Conservation (phyloP, 1,139 yeast species). For the Diutina sp. region DNA sequence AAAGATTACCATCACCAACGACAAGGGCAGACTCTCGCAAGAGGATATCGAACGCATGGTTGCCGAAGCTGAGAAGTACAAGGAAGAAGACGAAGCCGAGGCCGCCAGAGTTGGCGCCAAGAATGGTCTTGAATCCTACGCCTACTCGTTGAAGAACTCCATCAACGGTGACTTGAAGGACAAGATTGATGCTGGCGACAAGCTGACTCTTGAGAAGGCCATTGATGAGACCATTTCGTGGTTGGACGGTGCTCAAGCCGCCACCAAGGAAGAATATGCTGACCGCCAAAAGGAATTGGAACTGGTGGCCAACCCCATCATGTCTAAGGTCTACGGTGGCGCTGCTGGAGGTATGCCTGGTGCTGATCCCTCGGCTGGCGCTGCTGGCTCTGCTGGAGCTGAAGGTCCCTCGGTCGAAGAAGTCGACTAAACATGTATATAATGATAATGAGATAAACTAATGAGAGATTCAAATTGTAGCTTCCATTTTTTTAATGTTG, state of each 20-base stretch:
- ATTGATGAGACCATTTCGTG: constrained; percentile 67
- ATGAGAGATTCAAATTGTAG: background rate
- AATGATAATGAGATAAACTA: background rate
- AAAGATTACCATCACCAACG: constrained; percentile 89
- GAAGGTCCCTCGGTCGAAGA: constrained; percentile 89
- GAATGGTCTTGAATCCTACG: constrained; percentile 68
- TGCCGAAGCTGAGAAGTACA: constrained; percentile 84
- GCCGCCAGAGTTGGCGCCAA: constrained; percentile 47
- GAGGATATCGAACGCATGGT: constrained; percentile 93
- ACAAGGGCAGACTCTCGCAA: constrained; percentile 91
- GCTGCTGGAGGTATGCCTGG: constrained; percentile 4
- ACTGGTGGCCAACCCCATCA: constrained; percentile 81
- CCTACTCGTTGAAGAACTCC: constrained; percentile 64
- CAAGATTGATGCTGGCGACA: constrained; percentile 82
- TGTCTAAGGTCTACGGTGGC: constrained; percentile 71
- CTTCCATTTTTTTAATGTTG: background rate
- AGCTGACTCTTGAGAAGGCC: constrained; percentile 82
- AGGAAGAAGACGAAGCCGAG: constrained; percentile 54
- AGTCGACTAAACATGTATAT: constrained; percentile 49
- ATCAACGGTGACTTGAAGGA: constrained; percentile 38
- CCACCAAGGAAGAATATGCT: constrained; percentile 85
- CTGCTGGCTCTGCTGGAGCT: background rate
- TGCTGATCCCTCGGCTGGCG: background rate
- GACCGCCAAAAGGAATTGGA: constrained; percentile 85
- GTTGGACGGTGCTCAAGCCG: constrained; percentile 80